A percentile compares a stretch with the other conserved stretches of the same genome.
These are phyloP conservation scores for Torulaspora maleeae DNA, from an alignment of 805 yeast genomes.

Conservation along the genomic window DNA sequence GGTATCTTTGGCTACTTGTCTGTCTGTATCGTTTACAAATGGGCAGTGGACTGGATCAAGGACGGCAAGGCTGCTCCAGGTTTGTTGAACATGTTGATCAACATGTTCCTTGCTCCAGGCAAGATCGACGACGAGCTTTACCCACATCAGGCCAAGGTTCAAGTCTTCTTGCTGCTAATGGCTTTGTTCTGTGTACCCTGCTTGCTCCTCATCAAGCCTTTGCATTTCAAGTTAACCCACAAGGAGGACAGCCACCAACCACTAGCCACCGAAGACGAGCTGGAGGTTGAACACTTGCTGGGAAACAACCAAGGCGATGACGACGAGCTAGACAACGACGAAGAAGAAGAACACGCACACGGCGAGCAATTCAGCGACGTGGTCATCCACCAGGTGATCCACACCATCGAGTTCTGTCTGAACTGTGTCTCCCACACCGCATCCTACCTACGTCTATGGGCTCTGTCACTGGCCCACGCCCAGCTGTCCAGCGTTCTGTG, in stretches of 20 bases:
- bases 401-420: conserved; percentile 74
- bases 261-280: conserved; percentile 19
- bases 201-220: conserved; percentile 62
- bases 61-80: conserved; percentile 65
- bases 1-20: conserved; percentile 69
- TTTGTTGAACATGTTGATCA: conserved; percentile 66
- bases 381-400: conserved; percentile 74
- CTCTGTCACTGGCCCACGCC: conserved; percentile 74
- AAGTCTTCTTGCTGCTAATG: conserved; percentile 49
- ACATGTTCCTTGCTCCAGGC: conserved; percentile 74
- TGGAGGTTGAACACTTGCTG: conserved; percentile 12
- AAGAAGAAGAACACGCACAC: conserved; percentile 42
- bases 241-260: conserved; percentile 34
- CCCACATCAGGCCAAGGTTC: conserved; percentile 60
- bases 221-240: conserved; percentile 40
- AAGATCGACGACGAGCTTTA: conserved; percentile 59
- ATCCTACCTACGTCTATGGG: conserved; percentile 73
- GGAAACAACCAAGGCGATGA: conserved; percentile 15
- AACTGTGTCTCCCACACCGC: conserved; percentile 80
- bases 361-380: conserved; percentile 59
- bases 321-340: conserved; percentile 17
- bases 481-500: conserved; percentile 70
- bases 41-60: conserved; percentile 68
- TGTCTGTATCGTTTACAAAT: conserved; percentile 63
- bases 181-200: conserved; percentile 75